phyloP scores from a whole-genome alignment of 345 rosid species.

The Populus ilicifolia region DNA sequence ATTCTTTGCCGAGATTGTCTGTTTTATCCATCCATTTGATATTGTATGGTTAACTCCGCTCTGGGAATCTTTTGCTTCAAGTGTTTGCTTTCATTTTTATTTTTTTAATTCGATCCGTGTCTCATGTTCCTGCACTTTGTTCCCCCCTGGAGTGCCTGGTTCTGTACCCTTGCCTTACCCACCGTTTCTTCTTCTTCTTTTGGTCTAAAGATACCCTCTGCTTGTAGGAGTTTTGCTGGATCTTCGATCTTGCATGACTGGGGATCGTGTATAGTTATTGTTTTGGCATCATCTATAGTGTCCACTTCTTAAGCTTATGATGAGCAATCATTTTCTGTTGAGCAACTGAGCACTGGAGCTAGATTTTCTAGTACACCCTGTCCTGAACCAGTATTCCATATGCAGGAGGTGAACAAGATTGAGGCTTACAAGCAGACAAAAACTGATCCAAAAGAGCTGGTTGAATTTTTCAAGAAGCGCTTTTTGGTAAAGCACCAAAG shows the following conservation, averaged over 20 bases:
- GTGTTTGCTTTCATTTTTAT: background rate
- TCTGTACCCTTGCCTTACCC: no score
- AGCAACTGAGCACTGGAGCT: background rate
- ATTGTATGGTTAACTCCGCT: background rate
- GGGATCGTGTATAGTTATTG: background rate
- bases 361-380: background rate
- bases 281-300: background rate
- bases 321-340: background rate
- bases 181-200: background rate
- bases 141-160: background rate
- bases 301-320: background rate
- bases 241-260: background rate
- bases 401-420: constrained; percentile 68
- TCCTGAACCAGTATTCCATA: background rate
- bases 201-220: background rate
- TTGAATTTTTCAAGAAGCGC: constrained; percentile 42
- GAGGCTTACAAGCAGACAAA: constrained; percentile 68
- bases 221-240: background rate
- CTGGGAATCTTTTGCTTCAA: background rate
- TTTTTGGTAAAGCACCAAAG: constrained; percentile 35
- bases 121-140: background rate
- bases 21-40: background rate
- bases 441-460: constrained; percentile 40
- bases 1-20: background rate
- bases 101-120: no score